A percentile compares a stretch with the other conserved stretches of the same genome.
Conservation (phyloP, 2,329 filamentous ascomycete genomes). For the Colletotrichum abscissum region DNA sequence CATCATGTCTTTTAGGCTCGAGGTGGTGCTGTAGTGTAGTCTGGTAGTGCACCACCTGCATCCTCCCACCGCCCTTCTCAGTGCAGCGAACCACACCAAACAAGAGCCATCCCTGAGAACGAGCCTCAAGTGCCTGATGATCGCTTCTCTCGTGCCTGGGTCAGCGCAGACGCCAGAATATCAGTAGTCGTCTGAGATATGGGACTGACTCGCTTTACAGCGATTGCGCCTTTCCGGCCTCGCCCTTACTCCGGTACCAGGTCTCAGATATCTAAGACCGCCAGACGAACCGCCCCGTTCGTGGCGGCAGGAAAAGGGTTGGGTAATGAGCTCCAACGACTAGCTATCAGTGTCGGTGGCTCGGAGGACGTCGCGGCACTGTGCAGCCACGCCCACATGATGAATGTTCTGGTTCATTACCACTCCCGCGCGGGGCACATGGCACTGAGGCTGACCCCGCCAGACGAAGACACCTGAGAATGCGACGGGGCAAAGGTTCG, state of each 20-base stretch:
- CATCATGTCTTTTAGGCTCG: conserved; percentile 20
- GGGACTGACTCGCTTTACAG: conserved; percentile 19
- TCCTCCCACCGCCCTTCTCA: conserved; percentile 30
- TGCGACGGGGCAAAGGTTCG: background rate
- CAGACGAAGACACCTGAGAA: conserved; percentile 8
- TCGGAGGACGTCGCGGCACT: conserved; percentile 3
- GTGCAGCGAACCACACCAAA: conserved; percentile 7
- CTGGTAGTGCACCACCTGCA: conserved; percentile 25
- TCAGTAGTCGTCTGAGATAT: conserved; percentile 11
- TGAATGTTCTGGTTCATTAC: conserved; percentile 7
- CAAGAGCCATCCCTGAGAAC: conserved; percentile 28
- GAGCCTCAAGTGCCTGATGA: conserved; percentile 35
- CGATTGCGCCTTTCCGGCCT: conserved; percentile 25
- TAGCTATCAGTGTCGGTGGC: background rate
- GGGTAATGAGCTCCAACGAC: conserved; percentile 16
- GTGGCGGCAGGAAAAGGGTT: conserved; percentile 2
- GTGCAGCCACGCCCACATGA: conserved; percentile 23
- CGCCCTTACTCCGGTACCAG: background rate
- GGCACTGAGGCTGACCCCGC: conserved; percentile 30
- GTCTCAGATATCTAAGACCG: conserved; percentile 4
- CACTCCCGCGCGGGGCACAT: conserved; percentile 24
- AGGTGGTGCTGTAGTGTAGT: conserved; percentile 4
- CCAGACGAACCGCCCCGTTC: conserved; percentile 18
- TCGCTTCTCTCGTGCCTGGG: conserved; percentile 32
- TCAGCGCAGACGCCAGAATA: conserved; percentile 12